phyloP scores from a whole-genome alignment of 2,329 filamentous ascomycete genomes.

The Orbilia quercus region DNA sequence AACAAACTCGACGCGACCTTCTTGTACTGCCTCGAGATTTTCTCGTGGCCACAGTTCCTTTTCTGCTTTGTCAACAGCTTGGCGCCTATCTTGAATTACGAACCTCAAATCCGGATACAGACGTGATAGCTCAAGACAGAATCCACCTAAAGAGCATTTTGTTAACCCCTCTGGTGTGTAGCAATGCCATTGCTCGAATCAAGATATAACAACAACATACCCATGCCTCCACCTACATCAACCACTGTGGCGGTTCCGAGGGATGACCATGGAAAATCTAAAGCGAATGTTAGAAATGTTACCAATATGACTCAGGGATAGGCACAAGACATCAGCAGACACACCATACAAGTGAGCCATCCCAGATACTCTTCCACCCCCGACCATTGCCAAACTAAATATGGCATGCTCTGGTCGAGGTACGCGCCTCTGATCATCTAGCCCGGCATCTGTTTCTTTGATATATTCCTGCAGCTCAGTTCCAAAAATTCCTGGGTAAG shows the following conservation, averaged over 20 bases:
- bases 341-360: constrained; percentile 60
- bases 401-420: constrained; percentile 59
- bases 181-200: constrained; percentile 11
- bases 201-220: constrained; percentile 41
- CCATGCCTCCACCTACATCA: constrained; percentile 61
- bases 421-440: constrained; percentile 33
- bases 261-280: constrained; percentile 60
- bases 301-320: not conserved
- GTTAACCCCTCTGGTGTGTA: not conserved
- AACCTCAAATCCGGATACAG: constrained; percentile 62
- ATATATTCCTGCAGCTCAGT: constrained; percentile 57
- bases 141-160: constrained; percentile 53
- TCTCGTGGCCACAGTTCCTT: constrained; percentile 61
- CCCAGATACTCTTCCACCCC: constrained; percentile 60
- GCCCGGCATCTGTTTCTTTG: constrained; percentile 25
- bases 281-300: constrained; percentile 6
- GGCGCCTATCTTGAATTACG: constrained; percentile 62
- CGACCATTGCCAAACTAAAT: constrained; percentile 61
- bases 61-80: constrained; percentile 58
- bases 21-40: constrained; percentile 57
- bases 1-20: constrained; percentile 37
- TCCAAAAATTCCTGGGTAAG: constrained; percentile 54
- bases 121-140: constrained; percentile 61
- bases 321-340: constrained; percentile 9
- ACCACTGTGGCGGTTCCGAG: constrained; percentile 59